Evolutionary conservation across 495 filamentous ascomycete species (phyloP).

Genomic region (Aspergillus cristatus): DNA sequence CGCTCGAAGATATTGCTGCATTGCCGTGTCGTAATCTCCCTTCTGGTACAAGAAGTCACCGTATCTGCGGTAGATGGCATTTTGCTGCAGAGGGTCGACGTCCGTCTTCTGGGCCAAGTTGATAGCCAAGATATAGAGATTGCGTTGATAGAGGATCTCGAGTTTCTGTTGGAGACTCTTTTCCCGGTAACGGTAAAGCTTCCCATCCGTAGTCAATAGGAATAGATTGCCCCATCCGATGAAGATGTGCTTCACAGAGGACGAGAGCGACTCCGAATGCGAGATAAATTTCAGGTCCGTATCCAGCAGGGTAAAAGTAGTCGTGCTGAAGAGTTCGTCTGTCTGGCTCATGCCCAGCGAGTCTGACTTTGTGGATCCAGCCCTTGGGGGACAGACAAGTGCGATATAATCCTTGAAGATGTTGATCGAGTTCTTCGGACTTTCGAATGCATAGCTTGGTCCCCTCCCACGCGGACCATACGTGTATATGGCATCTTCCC

Average conservation of each 20-base stretch:
- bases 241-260: conserved; percentile 71
- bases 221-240: conserved; percentile 88
- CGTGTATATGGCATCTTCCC: conserved; percentile 91
- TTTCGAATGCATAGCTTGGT: conserved; percentile 81
- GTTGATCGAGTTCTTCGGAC: conserved; percentile 71
- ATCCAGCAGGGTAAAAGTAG: conserved; percentile 81
- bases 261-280: conserved; percentile 73
- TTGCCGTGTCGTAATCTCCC: conserved; percentile 89
- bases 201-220: conserved; percentile 79
- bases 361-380: conserved; percentile 40
- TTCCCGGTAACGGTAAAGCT: conserved; percentile 88
- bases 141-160: conserved; percentile 88
- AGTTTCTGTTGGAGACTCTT: conserved; percentile 84
- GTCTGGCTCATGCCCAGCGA: conserved; percentile 58
- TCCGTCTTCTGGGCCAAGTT: conserved; percentile 86
- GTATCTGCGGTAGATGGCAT: conserved; percentile 86
- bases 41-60: conserved; percentile 95
- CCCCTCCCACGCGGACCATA: conserved; percentile 82
- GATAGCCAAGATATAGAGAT: conserved; percentile 85
- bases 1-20: conserved; percentile 95
- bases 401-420: conserved; percentile 82
- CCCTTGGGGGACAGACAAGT: conserved; percentile 77
- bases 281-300: conserved; percentile 86
- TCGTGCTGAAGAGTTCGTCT: conserved; percentile 69
- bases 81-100: conserved; percentile 67